Conservation (phyloP, 1,284 basidiomycete species). For the Dichomitus squalens region DNA sequence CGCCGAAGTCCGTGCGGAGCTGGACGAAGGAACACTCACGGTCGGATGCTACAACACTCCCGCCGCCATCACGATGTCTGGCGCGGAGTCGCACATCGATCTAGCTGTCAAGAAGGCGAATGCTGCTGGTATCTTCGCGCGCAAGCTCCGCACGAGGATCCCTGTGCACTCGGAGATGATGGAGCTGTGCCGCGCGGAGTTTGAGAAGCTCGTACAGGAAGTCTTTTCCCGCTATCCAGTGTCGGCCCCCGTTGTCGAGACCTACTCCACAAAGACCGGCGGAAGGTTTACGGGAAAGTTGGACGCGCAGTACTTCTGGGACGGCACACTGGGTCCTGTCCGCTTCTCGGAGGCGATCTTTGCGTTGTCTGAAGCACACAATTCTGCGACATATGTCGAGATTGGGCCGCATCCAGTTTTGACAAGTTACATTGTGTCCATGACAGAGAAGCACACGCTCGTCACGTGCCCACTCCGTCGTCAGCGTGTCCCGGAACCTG, state of each 20-base stretch:
- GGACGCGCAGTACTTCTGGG: slow-evolving; percentile 39
- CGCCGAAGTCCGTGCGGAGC: slow-evolving; percentile 12
- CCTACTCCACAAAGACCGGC: slow-evolving; percentile 32
- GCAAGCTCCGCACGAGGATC: slow-evolving; percentile 33
- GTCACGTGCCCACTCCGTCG: slow-evolving; percentile 37
- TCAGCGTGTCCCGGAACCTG: slow-evolving; percentile 13
- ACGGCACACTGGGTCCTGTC: slow-evolving; percentile 35
- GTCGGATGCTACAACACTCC: slow-evolving; percentile 42
- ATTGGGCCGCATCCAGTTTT: slow-evolving; percentile 41
- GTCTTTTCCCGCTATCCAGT: slow-evolving; percentile 30
- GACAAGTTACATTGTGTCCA: slow-evolving; percentile 32
- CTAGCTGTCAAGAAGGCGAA: slow-evolving; percentile 30
- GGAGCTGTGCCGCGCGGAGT: slow-evolving; percentile 34
- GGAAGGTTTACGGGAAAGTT: slow-evolving; percentile 18
- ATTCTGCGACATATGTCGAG: slow-evolving; percentile 33
- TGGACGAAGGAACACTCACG: slow-evolving; percentile 27
- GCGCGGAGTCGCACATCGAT: slow-evolving; percentile 33
- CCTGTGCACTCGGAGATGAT: slow-evolving; percentile 38
- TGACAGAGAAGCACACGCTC: slow-evolving; percentile 15
- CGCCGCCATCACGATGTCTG: slow-evolving; percentile 37
- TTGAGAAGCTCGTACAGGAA: slow-evolving; percentile 23
- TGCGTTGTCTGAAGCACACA: slow-evolving; percentile 20
- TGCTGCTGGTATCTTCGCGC: slow-evolving; percentile 33
- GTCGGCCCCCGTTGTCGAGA: slow-evolving; percentile 16
- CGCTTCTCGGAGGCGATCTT: slow-evolving; percentile 31